Conservation (phyloP, 768 basidiomycete genomes). For the Lactarius evosmus region DNA sequence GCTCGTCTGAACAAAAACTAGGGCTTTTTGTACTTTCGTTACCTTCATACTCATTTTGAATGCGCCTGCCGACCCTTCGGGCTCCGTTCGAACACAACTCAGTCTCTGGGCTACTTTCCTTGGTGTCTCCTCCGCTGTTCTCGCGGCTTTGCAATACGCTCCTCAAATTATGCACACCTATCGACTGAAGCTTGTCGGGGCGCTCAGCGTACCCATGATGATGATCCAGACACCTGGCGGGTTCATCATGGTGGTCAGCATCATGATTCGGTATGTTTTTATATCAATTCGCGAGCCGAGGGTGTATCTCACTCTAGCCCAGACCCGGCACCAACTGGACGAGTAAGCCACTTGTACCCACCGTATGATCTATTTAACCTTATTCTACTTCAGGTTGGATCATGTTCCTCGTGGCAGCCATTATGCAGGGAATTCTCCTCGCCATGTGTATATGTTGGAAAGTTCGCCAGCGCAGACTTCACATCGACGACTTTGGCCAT, state of each 20-base stretch:
- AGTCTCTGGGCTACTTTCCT: constrained; percentile 80
- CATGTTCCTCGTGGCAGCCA: constrained; percentile 74
- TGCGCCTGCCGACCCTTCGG: constrained; percentile 39
- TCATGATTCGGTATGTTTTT: constrained; percentile 57
- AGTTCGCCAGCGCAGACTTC: constrained; percentile 64
- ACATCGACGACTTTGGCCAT: constrained; percentile 87
- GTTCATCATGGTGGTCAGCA: constrained; percentile 79
- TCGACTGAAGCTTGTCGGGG: constrained; percentile 76
- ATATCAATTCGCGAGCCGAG: constrained; percentile 7
- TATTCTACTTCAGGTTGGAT: constrained; percentile 58
- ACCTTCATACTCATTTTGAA: constrained; percentile 61
- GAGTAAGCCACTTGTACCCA: constrained; percentile 43
- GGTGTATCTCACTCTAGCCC: background rate
- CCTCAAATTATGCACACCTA: constrained; percentile 87
- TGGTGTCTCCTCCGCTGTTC: constrained; percentile 72
- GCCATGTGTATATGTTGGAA: constrained; percentile 87
- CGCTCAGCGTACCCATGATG: constrained; percentile 95
- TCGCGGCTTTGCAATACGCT: constrained; percentile 82
- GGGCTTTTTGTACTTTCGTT: constrained; percentile 53
- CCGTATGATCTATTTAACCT: background rate
- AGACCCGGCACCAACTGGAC: constrained; percentile 86
- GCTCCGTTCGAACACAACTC: constrained; percentile 38
- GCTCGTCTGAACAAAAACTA: constrained; percentile 31
- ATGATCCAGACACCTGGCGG: constrained; percentile 89
- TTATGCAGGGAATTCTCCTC: constrained; percentile 80